A percentile compares a stretch with the other conserved stretches of the same genome.
These are phyloP conservation scores for Bocquillonia castaneifolia DNA, from an alignment of 441 rosid genomes.

Conservation along the genomic window DNA sequence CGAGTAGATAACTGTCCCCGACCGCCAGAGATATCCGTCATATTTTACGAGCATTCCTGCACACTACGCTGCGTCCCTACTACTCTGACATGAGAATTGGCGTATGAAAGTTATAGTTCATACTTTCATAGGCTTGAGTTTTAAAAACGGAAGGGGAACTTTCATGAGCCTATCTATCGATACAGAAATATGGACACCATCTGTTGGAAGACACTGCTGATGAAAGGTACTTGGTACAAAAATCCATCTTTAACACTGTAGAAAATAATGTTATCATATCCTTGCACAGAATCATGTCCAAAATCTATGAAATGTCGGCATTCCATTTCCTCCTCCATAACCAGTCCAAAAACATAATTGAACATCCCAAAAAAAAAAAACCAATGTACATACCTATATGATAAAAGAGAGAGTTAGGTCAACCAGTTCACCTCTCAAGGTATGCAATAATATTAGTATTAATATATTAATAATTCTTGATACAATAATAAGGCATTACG, in stretches of 20 bases:
- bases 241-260: background rate
- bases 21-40: too few relatives aligned
- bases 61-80: too few relatives aligned
- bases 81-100: too few relatives aligned
- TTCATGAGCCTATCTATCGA: background rate
- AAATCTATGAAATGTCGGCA: conserved; percentile 18
- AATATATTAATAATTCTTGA: too few relatives aligned
- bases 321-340: background rate
- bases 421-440: conserved; percentile 5
- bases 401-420: background rate
- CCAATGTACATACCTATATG: background rate
- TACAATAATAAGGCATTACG: conserved; percentile 1
- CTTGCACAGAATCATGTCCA: background rate
- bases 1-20: too few relatives aligned
- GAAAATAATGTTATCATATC: background rate
- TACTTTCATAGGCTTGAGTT: too few relatives aligned
- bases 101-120: too few relatives aligned
- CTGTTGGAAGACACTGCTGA: background rate
- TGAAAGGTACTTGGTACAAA: conserved; percentile 15
- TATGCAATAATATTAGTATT: too few relatives aligned
- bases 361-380: background rate
- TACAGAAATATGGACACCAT: background rate
- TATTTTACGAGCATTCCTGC: too few relatives aligned
- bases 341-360: conserved; percentile 17
- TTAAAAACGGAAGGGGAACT: too few relatives aligned